Evolutionary conservation across 2,329 filamentous ascomycete species (phyloP).

Genomic region (Orbilia oligospora): DNA sequence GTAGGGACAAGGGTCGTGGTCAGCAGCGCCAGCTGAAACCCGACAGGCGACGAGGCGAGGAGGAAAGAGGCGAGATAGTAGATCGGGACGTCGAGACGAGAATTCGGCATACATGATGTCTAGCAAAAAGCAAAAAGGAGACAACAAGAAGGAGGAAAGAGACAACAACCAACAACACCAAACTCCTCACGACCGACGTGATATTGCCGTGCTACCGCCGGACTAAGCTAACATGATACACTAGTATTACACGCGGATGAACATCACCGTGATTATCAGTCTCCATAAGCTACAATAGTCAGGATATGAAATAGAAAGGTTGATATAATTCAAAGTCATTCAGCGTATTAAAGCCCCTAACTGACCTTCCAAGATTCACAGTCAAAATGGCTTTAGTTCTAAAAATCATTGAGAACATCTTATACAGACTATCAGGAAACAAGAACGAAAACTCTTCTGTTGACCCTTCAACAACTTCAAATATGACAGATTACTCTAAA

Average conservation of each 20-base stretch:
- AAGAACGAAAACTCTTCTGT: background rate
- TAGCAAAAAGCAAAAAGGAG: constrained; percentile 12
- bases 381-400: background rate
- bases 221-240: no score
- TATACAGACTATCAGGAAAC: background rate
- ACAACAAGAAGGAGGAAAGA: constrained; percentile 1
- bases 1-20: background rate
- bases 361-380: background rate
- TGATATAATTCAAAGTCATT: background rate
- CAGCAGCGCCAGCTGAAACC: constrained; percentile 1
- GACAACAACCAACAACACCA: background rate
- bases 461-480: background rate
- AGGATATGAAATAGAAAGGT: background rate
- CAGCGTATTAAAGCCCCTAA: background rate
- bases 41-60: background rate
- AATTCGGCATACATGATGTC: background rate
- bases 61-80: background rate
- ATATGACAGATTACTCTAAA: constrained; percentile 7
- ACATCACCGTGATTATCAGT: background rate
- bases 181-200: background rate
- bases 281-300: background rate
- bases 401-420: background rate
- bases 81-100: background rate
- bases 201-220: background rate
- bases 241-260: background rate